Evolutionary conservation across 2,329 filamentous ascomycete species (phyloP), one percentile per base, ranked within the genome.

Genomic region (Pseudogymnoascus sp.): DNA sequence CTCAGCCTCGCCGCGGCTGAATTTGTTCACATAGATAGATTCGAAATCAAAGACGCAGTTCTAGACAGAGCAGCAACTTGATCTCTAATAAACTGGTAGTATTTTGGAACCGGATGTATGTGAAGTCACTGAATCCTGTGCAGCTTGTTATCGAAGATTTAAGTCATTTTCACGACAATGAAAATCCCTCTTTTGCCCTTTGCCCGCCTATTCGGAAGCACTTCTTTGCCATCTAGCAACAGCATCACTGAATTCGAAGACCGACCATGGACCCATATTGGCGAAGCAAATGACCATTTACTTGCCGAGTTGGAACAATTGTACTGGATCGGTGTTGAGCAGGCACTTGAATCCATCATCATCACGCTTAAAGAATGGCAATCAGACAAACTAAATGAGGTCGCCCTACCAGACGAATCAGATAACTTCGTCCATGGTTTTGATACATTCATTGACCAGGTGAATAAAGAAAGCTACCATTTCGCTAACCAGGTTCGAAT

Each of bases 371-470:
- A 64, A 18, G 62, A 61, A 30, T 76, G 73, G 73, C 70, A 74
- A 38, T 60, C 62, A 50, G 60, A 37, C 25, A 64, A 69, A 14
- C 62, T 64, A 47, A 39, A 65, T 20, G 38, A 62, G 2, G 62
- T 66, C 5, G 9, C n/a, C 11, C 30, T 60, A 2, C 58, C 47
- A 5, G 72, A 73, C 25, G 70, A 75, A 59, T 43, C 65, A 1
- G 68, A 72, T 38, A 59, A 66, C 25, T 61, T 68, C 28, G 67
- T 76, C 5, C 68, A 75, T 61, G 75, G 74, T 7, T 76, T 71
- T 58, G 73, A 76, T 43, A 74, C 74, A 0, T 76, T 76, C 53
- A 57, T 76, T 6, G 71, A 74, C 37, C 71, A 75, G 28, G 71
- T 76, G 33, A 71, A 65, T 59, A 63, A 74, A 8, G 66, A 66